Evolutionary conservation across 1,284 basidiomycete species (phyloP).

Genomic region (Fomes fomentarius): DNA sequence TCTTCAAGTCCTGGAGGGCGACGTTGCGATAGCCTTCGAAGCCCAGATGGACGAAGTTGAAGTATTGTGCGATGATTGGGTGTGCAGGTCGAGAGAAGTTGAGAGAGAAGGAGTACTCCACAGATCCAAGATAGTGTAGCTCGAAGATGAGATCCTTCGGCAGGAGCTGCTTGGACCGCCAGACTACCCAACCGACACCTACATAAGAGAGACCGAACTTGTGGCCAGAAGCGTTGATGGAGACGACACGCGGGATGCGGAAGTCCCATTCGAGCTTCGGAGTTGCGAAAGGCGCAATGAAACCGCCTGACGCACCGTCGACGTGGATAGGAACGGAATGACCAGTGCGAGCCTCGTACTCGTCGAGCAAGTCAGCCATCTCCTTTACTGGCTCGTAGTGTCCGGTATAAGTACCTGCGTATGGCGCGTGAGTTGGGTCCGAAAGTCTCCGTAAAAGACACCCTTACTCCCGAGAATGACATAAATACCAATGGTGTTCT

Average conservation of each 20-base stretch:
- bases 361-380: constrained; percentile 85
- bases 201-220: constrained; percentile 90
- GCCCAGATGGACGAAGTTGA: constrained; percentile 87
- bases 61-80: constrained; percentile 92
- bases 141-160: constrained; percentile 94
- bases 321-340: constrained; percentile 85
- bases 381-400: constrained; percentile 92
- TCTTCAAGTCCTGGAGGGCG: constrained; percentile 79
- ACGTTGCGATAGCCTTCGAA: constrained; percentile 81
- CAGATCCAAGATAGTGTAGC: constrained; percentile 73
- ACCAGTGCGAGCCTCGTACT: constrained; percentile 84
- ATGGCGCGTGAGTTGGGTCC: too few relatives aligned
- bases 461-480: constrained; percentile 73
- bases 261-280: constrained; percentile 89
- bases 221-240: constrained; percentile 88
- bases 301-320: constrained; percentile 82
- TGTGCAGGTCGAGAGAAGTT: constrained; percentile 94
- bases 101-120: constrained; percentile 82
- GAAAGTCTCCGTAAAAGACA: constrained; percentile 17
- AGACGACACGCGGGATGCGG: constrained; percentile 83
- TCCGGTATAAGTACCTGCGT: constrained; percentile 83
- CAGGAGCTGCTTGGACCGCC: constrained; percentile 75
- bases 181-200: constrained; percentile 89
- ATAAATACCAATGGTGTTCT: constrained; percentile 88
- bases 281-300: constrained; percentile 83